These are phyloP conservation scores for Xylaria grammica DNA, from an alignment of 495 filamentous ascomycete genomes.

Conservation along the genomic window DNA sequence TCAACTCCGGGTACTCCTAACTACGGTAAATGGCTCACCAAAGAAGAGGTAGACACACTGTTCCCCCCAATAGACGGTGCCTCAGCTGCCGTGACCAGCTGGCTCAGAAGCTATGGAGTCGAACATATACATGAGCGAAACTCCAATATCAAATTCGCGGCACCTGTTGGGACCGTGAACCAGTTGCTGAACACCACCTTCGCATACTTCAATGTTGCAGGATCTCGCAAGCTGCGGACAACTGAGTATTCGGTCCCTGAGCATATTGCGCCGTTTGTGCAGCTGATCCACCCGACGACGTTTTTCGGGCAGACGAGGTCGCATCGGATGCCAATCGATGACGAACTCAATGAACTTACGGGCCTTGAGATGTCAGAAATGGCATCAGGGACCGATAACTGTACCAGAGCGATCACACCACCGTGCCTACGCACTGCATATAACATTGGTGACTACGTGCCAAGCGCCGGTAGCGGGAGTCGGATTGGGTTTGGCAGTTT, in stretches of 20 bases:
- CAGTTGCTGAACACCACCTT: slow-evolving; percentile 56
- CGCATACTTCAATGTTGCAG: slow-evolving; percentile 42
- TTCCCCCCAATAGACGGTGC: slow-evolving; percentile 48
- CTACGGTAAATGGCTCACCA: slow-evolving; percentile 60
- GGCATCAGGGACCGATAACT: slow-evolving; percentile 33
- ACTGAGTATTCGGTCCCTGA: slow-evolving; percentile 65
- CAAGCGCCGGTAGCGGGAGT: slow-evolving; percentile 50
- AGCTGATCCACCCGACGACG: slow-evolving; percentile 62
- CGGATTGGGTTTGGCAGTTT: slow-evolving; percentile 61
- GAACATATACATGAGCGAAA: slow-evolving; percentile 41
- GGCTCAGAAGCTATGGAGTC: slow-evolving; percentile 55
- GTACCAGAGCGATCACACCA: slow-evolving; percentile 58
- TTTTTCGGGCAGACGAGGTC: slow-evolving; percentile 55
- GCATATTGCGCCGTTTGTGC: slow-evolving; percentile 52
- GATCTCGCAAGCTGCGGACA: slow-evolving; percentile 50
- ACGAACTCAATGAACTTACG: neutral
- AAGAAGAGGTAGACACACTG: slow-evolving; percentile 49
- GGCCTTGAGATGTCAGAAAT: neutral
- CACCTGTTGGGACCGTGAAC: slow-evolving; percentile 52
- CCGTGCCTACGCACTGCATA: slow-evolving; percentile 62
- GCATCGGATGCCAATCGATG: neutral
- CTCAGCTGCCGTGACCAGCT: slow-evolving; percentile 42
- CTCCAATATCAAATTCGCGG: slow-evolving; percentile 53
- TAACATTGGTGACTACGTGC: slow-evolving; percentile 57
- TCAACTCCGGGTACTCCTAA: slow-evolving; percentile 55